These are phyloP conservation scores for Cucumis hystrix DNA, from an alignment of 306 rosid genomes.

Conservation along the genomic window DNA sequence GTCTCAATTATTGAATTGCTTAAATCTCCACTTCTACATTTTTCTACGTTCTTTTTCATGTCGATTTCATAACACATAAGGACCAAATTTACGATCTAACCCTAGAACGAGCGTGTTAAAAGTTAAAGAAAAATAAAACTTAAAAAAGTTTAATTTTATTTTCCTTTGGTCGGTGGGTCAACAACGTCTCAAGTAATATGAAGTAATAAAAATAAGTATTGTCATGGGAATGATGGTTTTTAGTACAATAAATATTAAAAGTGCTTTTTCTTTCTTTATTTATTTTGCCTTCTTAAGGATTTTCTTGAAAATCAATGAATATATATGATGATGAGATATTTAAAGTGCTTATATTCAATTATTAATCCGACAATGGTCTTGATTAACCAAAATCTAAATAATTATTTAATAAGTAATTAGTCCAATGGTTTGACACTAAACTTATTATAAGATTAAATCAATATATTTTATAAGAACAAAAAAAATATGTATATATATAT, in stretches of 20 bases:
- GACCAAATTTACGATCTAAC: no score
- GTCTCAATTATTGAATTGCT: no score
- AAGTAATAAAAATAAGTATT: neutral
- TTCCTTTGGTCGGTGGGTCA: neutral
- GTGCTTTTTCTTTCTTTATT: neutral
- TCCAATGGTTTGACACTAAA: neutral
- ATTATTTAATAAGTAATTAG: neutral
- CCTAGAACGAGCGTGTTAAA: no score
- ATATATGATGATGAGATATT: neutral
- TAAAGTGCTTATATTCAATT: no score
- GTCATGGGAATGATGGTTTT: neutral
- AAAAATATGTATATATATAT: no score
- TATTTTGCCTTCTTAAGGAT: neutral
- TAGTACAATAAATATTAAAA: neutral
- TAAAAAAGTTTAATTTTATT: no score
- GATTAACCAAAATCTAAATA: neutral
- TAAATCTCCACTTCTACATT: no score
- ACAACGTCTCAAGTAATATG: neutral
- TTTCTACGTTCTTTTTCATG: no score
- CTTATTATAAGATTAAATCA: no score
- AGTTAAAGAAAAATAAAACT: no score
- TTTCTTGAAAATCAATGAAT: neutral
- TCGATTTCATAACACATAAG: no score
- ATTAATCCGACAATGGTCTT: neutral
- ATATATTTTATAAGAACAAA: no score